Evolutionary conservation across 164 flowering plant genomes (phyloP), one percentile per base, ranked within the genome.

Genomic region (Magnolia officinalis): DNA sequence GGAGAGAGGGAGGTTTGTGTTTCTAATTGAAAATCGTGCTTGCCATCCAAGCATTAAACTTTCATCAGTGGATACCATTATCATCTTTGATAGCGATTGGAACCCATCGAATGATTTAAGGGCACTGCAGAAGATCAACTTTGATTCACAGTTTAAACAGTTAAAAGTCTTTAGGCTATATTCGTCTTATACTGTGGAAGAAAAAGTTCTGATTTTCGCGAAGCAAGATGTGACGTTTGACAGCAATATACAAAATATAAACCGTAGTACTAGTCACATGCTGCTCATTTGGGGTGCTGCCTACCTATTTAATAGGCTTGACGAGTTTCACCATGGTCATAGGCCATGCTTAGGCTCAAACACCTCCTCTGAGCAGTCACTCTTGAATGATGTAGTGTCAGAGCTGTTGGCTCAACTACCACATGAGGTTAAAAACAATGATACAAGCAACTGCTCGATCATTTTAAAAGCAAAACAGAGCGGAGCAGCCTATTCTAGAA

Each of bases 271-370:
- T 74, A 78, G 80, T 77, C 89, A 91, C 72, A 77, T 74, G 79
- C 83, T 94, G 76, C 98, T 96, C 16, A 87, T 79, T 78, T 89
- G 95, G 94, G 97, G 98, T 70, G 95, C 97, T 20, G 79, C 90
- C 9, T 58, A 84, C 80, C 81, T 94, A 11, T 89, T 94, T 63
- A 75, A 80, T 21, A 84, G 76, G 75, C 81, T 94, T 82, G 92
- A 88, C 50, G 83, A 86, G 75, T 90, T 90, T 77, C 98, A 91
- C 83, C 75, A 70, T 68, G 24, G 71, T 58, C 61, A 64, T 69
- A 66, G 24, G 59, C 63, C 63, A 16, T 31, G 73, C 37, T 63
- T 80, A 9, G 72, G 31, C 66, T 63, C 81, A 50, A 76, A 76
- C 24, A 23, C 73, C 29, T 24, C 80, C 19, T 77, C 76, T 63